Evolutionary conservation across 176 grass and related monocot species (phyloP).

Genomic region (Avena atlantica): DNA sequence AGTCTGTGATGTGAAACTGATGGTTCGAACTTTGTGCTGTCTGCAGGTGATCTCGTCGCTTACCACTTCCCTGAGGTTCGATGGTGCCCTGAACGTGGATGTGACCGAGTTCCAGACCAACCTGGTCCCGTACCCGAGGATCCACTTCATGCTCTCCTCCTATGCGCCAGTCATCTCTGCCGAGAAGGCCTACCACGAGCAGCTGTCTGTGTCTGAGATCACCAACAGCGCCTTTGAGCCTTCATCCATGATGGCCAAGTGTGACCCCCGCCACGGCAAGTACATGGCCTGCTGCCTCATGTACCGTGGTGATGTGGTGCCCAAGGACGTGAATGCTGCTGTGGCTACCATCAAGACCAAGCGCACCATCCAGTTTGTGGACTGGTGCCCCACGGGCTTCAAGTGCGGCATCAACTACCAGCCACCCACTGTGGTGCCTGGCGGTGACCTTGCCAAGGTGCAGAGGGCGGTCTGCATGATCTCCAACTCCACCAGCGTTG

Average conservation of each 20-base stretch:
- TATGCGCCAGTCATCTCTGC: conserved; percentile 83
- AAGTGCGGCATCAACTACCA: conserved; percentile 94
- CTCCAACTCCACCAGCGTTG: conserved; percentile 86
- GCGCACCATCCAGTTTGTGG: conserved; percentile 87
- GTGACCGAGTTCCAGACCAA: conserved; percentile 92
- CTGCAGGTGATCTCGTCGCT: conserved; percentile 81
- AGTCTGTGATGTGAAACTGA: not conserved
- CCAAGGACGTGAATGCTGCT: conserved; percentile 82
- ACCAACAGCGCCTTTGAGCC: conserved; percentile 90
- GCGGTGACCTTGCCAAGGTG: conserved; percentile 82
- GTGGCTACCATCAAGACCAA: conserved; percentile 89
- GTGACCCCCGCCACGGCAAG: conserved; percentile 71
- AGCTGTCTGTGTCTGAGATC: conserved; percentile 83
- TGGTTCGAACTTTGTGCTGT: not conserved
- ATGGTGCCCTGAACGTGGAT: conserved; percentile 86
- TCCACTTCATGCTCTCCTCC: conserved; percentile 89
- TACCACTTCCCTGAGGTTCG: conserved; percentile 79
- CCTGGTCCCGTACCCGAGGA: conserved; percentile 82
- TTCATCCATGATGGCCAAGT: conserved; percentile 89
- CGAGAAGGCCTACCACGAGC: conserved; percentile 78
- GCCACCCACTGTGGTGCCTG: conserved; percentile 73
- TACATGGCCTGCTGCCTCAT: conserved; percentile 94
- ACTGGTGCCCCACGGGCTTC: conserved; percentile 91
- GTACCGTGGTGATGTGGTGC: conserved; percentile 90
- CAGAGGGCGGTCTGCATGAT: conserved; percentile 90